A percentile compares a stretch with the other conserved stretches of the same genome.
These are phyloP conservation scores for Colletotrichum sp. DNA, from an alignment of 2,329 filamentous ascomycete genomes.

Conservation along the genomic window DNA sequence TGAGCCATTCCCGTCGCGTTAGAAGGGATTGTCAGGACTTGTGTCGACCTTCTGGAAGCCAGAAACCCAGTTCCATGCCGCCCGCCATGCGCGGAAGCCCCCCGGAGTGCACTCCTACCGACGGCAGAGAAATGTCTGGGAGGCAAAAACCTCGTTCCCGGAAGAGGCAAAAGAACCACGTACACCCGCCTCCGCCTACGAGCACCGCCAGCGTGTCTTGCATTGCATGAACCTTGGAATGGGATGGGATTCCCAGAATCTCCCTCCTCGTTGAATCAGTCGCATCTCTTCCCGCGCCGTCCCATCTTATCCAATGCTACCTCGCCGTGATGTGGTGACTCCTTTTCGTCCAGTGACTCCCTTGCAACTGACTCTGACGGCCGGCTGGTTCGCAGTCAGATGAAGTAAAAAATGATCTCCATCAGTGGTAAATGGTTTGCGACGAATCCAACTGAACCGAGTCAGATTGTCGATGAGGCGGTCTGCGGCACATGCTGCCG, in stretches of 20 bases:
- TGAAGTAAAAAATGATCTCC: not conserved
- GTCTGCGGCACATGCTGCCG: not conserved
- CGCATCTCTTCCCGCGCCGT: not conserved
- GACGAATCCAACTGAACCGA: not conserved
- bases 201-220: slow-evolving; percentile 20
- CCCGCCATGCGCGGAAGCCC: not conserved
- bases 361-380: not conserved
- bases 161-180: not conserved
- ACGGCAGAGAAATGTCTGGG: not conserved
- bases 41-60: not conserved
- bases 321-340: not conserved
- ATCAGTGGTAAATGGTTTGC: not conserved
- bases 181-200: not conserved
- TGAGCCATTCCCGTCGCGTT: not conserved
- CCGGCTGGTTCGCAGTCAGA: not conserved
- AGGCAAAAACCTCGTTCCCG: not conserved
- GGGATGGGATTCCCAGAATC: not conserved
- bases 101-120: not conserved
- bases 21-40: not conserved
- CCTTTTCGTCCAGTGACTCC: not conserved
- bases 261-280: not conserved
- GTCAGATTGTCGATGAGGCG: not conserved
- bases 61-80: not conserved
- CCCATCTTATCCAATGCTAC: not conserved
- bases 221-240: slow-evolving; percentile 18